These are phyloP conservation scores for Monosporozyma aerobia DNA, from an alignment of 805 yeast genomes.

Conservation along the genomic window DNA sequence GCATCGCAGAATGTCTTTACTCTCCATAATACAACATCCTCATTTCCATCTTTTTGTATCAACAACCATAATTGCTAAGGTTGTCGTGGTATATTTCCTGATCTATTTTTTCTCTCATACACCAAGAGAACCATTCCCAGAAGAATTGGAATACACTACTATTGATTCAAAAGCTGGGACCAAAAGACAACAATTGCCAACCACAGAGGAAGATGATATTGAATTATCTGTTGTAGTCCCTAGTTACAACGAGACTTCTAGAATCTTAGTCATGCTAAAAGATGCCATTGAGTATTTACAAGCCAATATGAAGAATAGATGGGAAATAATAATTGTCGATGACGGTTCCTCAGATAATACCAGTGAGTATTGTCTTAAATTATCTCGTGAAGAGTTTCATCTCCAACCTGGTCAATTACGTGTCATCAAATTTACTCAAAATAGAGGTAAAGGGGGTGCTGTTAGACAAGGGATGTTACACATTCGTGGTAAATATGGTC, in stretches of 20 bases:
- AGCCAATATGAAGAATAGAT: constrained; percentile 23
- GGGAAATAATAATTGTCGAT: constrained; percentile 78
- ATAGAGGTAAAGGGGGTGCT: constrained; percentile 96
- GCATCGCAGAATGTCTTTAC: not conserved
- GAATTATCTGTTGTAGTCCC: constrained; percentile 78
- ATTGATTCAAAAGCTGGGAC: constrained; percentile 29
- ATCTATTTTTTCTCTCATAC: constrained; percentile 48
- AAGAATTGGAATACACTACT: constrained; percentile 49
- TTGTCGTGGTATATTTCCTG: constrained; percentile 28
- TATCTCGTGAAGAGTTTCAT: constrained; percentile 38
- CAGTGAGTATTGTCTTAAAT: constrained; percentile 55
- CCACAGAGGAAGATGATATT: constrained; percentile 31
- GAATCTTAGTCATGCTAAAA: constrained; percentile 63
- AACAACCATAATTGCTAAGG: constrained; percentile 6
- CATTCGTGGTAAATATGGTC: constrained; percentile 58
- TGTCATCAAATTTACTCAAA: constrained; percentile 58
- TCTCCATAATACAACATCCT: constrained; percentile 1
- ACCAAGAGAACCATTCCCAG: constrained; percentile 46
- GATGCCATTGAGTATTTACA: constrained; percentile 55
- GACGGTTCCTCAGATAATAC: constrained; percentile 88
- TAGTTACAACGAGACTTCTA: constrained; percentile 77
- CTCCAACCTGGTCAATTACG: constrained; percentile 53
- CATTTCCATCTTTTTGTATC: constrained; percentile 4
- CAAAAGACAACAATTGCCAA: constrained; percentile 26
- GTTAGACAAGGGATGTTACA: constrained; percentile 85